Evolutionary conservation across 1,284 basidiomycete species (phyloP).

Genomic region (Athelia psychrophila): DNA sequence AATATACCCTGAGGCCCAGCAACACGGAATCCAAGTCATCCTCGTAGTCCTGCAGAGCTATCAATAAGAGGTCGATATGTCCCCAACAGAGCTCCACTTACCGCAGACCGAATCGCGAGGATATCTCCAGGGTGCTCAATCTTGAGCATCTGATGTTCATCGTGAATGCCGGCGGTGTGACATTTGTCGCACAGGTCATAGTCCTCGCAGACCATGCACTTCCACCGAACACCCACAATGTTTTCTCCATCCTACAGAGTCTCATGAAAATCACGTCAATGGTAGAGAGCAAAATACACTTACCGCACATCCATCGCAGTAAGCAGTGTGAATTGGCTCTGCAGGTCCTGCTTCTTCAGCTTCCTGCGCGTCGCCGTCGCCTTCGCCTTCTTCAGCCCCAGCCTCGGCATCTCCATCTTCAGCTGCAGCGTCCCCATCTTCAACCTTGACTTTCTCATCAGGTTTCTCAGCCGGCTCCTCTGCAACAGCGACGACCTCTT

Average conservation of each 20-base stretch:
- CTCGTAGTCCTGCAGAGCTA: background rate
- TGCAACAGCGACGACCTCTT: no score
- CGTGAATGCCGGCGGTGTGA: background rate
- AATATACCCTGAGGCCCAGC: background rate
- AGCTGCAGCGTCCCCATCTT: no score
- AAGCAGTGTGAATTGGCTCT: background rate
- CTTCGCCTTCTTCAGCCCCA: no score
- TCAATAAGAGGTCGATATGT: background rate
- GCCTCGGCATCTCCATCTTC: no score
- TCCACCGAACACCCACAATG: background rate
- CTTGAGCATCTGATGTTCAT: slow-evolving; percentile 1
- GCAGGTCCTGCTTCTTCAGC: background rate
- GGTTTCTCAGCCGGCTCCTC: no score
- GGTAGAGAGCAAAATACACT: background rate
- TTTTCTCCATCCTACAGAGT: background rate
- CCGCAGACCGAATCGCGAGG: background rate
- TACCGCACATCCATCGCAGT: background rate
- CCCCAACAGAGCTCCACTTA: background rate
- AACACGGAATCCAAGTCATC: background rate
- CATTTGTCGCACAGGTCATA: background rate
- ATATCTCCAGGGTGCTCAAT: background rate
- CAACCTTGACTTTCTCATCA: no score
- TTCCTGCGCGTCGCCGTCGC: no score
- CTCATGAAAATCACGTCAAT: background rate
- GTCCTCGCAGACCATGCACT: background rate